Percentiles rank a stretch among this genome's conserved stretches.
phyloP scores from a whole-genome alignment of 2,329 filamentous ascomycete genomes.

The Chaetomiaceae sp. region DNA sequence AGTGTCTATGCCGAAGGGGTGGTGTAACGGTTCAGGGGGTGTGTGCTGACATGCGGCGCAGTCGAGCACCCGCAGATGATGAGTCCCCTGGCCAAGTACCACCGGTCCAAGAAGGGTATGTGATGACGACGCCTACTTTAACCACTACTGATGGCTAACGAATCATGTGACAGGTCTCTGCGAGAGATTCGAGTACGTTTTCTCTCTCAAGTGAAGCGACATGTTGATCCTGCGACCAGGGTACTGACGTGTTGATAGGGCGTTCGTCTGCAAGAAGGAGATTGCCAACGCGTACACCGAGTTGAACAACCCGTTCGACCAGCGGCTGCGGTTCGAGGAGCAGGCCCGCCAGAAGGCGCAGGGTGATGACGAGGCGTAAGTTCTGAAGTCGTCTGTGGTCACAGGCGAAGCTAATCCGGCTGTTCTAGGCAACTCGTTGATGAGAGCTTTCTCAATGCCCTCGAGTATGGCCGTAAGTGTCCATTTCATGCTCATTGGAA shows the following conservation, averaged over 20 bases:
- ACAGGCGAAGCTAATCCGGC: slow-evolving; percentile 4
- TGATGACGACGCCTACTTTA: background rate
- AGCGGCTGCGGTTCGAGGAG: slow-evolving; percentile 87
- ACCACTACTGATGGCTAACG: background rate
- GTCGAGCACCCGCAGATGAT: slow-evolving; percentile 74
- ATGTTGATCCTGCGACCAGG: background rate
- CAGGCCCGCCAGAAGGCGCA: slow-evolving; percentile 93
- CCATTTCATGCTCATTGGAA: background rate
- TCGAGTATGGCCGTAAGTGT: slow-evolving; percentile 52
- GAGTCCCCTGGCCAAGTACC: slow-evolving; percentile 95
- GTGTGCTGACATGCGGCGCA: slow-evolving; percentile 14
- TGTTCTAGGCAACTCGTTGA: slow-evolving; percentile 69
- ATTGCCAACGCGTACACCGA: slow-evolving; percentile 97
- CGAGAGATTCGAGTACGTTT: slow-evolving; percentile 75
- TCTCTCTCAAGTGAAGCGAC: background rate
- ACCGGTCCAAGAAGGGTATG: slow-evolving; percentile 63
- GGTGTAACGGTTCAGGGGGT: background rate
- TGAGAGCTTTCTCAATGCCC: slow-evolving; percentile 86
- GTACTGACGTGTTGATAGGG: slow-evolving; percentile 33
- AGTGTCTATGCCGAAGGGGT: background rate
- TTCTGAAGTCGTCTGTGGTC: background rate
- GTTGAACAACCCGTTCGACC: slow-evolving; percentile 95
- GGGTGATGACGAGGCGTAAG: slow-evolving; percentile 83
- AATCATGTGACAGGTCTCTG: slow-evolving; percentile 56
- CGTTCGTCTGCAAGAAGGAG: slow-evolving; percentile 95